Evolutionary conservation across 2,329 filamentous ascomycete species (phyloP), one percentile per base, ranked within the genome.

Genomic region (Paraconiothyrium sp.): DNA sequence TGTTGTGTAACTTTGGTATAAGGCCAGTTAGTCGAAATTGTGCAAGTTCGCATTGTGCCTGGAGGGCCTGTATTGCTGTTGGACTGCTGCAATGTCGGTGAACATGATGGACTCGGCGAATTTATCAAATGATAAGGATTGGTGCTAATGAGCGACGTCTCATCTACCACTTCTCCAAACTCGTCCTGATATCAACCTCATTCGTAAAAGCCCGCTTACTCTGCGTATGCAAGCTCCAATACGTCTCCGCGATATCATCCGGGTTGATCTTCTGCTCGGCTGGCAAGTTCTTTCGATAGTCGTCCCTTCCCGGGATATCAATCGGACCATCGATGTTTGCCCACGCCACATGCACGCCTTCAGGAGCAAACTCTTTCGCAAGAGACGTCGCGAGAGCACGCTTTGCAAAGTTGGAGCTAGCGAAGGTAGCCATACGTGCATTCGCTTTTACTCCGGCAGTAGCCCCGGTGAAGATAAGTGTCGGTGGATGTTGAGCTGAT

Each of bases 181-280:
- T 93, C 1, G 93, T 92, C 65, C 92, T 83, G 32, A 93, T 81
- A 77, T 96, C 93, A 68, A 95, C 78, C 80, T 96, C 92, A 72
- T 92, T 91, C 0, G 92, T 93, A 72, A 94, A 95, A 2, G 88
- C 88, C 7, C 90, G 92, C 68, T 87, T 85, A 39, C 89, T 91
- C 81, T 97, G 93, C 0, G 88, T 90, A 73, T 96, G 93, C 72
- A 97, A 75, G 74, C 90, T 83, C 92, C 92, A 97, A 72, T 96
- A 97, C 10, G 87, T 86, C 66, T 96, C 92, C 10, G 93, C 93
- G 82, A 97, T 96, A 88, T 94, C 90, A 66, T 92, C 90, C 8
- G 92, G 85, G 63, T 81, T 88, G 61, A 97, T 87, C 82, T 94
- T 94, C 0, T 84, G 86, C 77, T 89, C 88, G 7, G 84, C 80